A percentile compares a stretch with the other conserved stretches of the same genome.
These are phyloP conservation scores for Lepidium campestre DNA, from an alignment of 441 rosid genomes.

Conservation along the genomic window DNA sequence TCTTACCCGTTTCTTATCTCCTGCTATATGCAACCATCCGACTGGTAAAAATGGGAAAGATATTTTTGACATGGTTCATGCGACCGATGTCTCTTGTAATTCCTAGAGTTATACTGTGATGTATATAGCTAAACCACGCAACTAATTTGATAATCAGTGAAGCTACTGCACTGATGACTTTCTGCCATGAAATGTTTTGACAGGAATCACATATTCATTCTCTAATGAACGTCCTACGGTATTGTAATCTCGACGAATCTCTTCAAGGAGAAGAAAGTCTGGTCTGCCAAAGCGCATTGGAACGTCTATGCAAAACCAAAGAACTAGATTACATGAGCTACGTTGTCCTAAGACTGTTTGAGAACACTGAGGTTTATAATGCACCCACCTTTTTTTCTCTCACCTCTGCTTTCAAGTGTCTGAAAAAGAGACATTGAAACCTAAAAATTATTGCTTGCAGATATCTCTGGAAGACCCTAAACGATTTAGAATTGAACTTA, in stretches of 20 bases:
- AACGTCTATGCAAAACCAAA: conserved; percentile 80
- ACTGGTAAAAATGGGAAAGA: not conserved
- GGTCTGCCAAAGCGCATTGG: conserved; percentile 70
- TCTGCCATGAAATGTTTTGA: not conserved
- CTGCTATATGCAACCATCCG: not conserved
- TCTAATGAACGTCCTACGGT: conserved; percentile 93
- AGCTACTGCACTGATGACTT: not conserved
- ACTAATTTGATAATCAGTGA: not conserved
- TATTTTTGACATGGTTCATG: not conserved
- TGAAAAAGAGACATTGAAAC: not conserved
- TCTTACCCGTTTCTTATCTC: not conserved
- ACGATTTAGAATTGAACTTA: conserved; percentile 86
- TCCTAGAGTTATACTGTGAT: not conserved
- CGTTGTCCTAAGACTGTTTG: conserved; percentile 92
- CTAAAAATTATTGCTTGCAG: conserved; percentile 25
- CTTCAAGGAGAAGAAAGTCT: conserved; percentile 97
- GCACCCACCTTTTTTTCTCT: not conserved
- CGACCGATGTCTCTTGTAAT: not conserved
- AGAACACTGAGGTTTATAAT: conserved; percentile 64
- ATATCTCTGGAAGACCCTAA: conserved; percentile 86
- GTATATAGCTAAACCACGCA: not conserved
- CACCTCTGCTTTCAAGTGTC: not conserved
- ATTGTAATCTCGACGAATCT: conserved; percentile 96
- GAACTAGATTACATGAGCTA: conserved; percentile 99
- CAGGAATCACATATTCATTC: conserved; percentile 99